Base-by-base conservation (phyloP, 495 filamentous ascomycete species). In the Thermothielavioides terrestris region DNA sequence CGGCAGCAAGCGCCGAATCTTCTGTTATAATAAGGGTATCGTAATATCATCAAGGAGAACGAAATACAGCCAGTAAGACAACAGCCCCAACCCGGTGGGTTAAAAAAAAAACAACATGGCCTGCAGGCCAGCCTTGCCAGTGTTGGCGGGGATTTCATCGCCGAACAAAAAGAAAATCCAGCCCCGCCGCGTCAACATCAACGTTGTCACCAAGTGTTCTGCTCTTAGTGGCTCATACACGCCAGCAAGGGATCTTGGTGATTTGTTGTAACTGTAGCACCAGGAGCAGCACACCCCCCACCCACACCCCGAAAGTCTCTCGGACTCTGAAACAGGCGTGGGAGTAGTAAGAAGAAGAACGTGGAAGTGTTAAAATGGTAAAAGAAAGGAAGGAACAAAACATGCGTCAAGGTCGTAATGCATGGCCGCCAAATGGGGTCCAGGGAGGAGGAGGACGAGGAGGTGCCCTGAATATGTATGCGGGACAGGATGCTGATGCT, bases 11-110 rank as follows among this genome's bases (percentile, higher is more conserved):
- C 17, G 21, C 9, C 10, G 12, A n/a, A 31, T 38, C 7, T 39
- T 30, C 30, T 36, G 32, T 17, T 34, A 5, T 39, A 46, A 34
- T 46, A 30, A 39, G 50, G 50, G 50, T 52, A 52, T 52, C 50
- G 50, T 52, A 39, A 35, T 42, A 40, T 52, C 50, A 31, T 52
- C 12, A 35, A 1, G 23, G 34, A 9, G 20, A 21, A 37, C 27
- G 26, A 22, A 30, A 25, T 12, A 15, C 14, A 32, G 10, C 17
- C 1, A 40, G 11, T 6, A 31, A 31, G 22, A 40, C 35, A 39
- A 8, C 15, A 20, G 23, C 4, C 34, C 36, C 36, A 28, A 17
- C 20, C n/a, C n/a, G n/a, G n/a, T n/a, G n/a, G n/a, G n/a, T n/a
- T n/a, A 26, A 42, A 22, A 37, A 25, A 17, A 31, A 50, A 28